phyloP scores from a whole-genome alignment of 179 eudicot species.

The Beta lomatogona region DNA sequence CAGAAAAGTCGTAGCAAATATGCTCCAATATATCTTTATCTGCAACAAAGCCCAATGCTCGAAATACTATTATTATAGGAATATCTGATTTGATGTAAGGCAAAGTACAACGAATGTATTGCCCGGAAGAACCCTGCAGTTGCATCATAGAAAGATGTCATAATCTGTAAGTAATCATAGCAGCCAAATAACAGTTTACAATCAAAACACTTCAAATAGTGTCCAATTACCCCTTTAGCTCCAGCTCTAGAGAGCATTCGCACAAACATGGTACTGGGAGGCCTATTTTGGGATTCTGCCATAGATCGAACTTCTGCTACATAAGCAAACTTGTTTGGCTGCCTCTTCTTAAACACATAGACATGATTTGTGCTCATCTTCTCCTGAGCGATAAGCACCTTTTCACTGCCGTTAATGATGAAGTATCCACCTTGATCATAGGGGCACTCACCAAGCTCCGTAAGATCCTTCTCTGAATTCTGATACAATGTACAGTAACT shows the following conservation, averaged over 20 bases:
- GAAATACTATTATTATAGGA: slow-evolving; percentile 90
- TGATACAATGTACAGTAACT: slow-evolving; percentile 93
- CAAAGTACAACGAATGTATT: slow-evolving; percentile 89
- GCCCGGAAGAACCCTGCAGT: slow-evolving; percentile 96
- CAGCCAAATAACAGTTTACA: not conserved
- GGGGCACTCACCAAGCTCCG: slow-evolving; percentile 97
- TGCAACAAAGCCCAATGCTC: slow-evolving; percentile 96
- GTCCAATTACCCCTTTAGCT: slow-evolving; percentile 83
- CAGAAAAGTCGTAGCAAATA: slow-evolving; percentile 90
- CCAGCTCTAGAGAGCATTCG: slow-evolving; percentile 92
- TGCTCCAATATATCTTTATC: slow-evolving; percentile 96
- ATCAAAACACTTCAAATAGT: slow-evolving; percentile 9
- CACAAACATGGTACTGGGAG: slow-evolving; percentile 95
- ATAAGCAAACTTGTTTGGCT: slow-evolving; percentile 94
- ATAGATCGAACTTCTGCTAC: slow-evolving; percentile 95
- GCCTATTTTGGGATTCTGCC: slow-evolving; percentile 93
- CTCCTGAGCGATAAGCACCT: slow-evolving; percentile 96
- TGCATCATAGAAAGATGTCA: slow-evolving; percentile 15
- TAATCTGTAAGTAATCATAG: not conserved
- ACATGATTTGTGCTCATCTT: slow-evolving; percentile 99
- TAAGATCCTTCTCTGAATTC: slow-evolving; percentile 93
- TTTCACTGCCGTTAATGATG: slow-evolving; percentile 94
- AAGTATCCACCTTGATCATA: slow-evolving; percentile 95
- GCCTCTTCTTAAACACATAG: slow-evolving; percentile 94
- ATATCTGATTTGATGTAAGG: slow-evolving; percentile 91